Base-by-base conservation (phyloP, 2,329 filamentous ascomycete species). In the Fusarium sacchari region DNA sequence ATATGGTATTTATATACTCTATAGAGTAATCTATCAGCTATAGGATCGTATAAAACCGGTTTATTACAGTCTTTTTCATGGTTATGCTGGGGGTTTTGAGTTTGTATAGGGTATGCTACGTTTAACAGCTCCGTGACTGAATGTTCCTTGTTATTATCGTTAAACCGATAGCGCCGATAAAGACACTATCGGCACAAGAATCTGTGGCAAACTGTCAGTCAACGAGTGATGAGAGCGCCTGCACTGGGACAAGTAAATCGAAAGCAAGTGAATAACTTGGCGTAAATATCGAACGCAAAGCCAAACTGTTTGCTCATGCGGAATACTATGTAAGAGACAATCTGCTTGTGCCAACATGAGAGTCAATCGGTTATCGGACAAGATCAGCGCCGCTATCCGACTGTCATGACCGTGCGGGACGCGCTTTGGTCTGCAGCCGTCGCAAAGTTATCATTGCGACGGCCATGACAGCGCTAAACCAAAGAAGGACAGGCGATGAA, bases 391-490 rank as follows among this genome's bases (percentile, higher is more conserved):
- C 52, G 26, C 11, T 15, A 56, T 24, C 52, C 52, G 52, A 32
- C 20, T 1, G 22, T 11, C 3, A 24, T 5, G 4, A 20, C 15
- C 42, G 17, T 13, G 32, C 32, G 32, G 32, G 32, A 22, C 7
- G 5, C 32, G 52, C 40, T 24, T 32, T 12, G 22, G n/a, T 2
- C 58, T 64, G 62, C 34, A 34, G n/a, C 62, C 62, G 62, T 65
- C 62, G 62, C 39, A 65, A 53, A n/a, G 17, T 34, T 15, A 10
- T 22, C n/a, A 40, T 64, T 64, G 30, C 62, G 62, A 64, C 59
- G 62, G 62, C 6, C 8, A 24, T 14, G 7, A 4, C 3, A 9
- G 2, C 9, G 12, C 46, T 64, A 43, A 20, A 7, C 2, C 28
- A 1, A 40, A 40, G 15, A 26, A 17, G 24, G 15, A 61, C 30